Evolutionary conservation across 225 moss, liverwort and hornwort species (phyloP).

Genomic region (Bryum argenteum): DNA sequence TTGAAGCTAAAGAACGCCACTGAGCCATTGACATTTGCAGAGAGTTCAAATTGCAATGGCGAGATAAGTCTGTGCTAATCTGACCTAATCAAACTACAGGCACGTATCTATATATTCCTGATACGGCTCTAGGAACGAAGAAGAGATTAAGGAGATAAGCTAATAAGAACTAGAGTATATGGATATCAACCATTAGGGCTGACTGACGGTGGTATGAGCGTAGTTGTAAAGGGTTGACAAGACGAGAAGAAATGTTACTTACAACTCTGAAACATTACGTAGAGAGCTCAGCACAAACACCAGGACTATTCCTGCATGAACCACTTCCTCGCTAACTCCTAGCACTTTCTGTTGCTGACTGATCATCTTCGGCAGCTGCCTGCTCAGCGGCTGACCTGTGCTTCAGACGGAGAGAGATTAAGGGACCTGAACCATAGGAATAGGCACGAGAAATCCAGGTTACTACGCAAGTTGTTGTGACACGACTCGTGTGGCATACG

Average conservation of each 20-base stretch:
- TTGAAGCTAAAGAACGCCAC: conserved; percentile 8
- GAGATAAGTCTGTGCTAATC: not conserved
- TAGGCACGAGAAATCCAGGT: not conserved
- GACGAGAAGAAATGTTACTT: conserved; percentile 21
- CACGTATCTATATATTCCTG: not conserved
- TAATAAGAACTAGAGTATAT: not conserved
- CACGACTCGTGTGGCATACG: not conserved
- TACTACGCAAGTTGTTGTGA: not conserved
- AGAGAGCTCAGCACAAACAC: conserved; percentile 16
- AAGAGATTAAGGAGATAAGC: not conserved
- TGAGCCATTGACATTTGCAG: not conserved
- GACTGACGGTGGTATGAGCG: not conserved
- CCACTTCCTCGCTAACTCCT: conserved; percentile 21
- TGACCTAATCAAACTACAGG: conserved; percentile 19
- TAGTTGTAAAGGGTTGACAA: conserved; percentile 1
- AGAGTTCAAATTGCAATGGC: not conserved
- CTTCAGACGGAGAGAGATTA: conserved; percentile 12
- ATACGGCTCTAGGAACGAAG: not conserved
- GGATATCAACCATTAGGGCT: not conserved
- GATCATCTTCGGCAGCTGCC: conserved; percentile 40
- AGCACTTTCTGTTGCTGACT: conserved; percentile 7
- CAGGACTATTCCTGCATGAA: conserved; percentile 19
- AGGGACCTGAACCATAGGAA: conserved; percentile 14
- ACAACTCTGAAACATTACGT: conserved; percentile 44
- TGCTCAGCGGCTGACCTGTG: conserved; percentile 28